Base-by-base conservation (phyloP, 2,329 filamentous ascomycete species). In the Fusarium oxysporum region DNA sequence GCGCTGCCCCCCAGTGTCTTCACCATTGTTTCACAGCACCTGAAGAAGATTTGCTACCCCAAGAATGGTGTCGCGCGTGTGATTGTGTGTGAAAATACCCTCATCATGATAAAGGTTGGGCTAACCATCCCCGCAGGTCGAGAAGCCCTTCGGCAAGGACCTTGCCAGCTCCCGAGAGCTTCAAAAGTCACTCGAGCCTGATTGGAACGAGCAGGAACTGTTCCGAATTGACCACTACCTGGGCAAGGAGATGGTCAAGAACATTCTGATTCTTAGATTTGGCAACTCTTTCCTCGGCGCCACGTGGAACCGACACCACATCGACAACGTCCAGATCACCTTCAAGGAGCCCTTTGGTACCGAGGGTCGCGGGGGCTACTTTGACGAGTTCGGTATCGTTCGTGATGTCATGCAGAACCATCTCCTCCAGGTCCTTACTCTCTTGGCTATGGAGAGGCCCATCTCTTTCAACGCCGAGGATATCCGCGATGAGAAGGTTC, bases 321-420 rank as follows among this genome's bases (percentile, higher is more conserved):
- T 99, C 86, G 96, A 98, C 86, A 99, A 97, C 79, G 93, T 99
- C 55, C 96, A 98, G 87, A 98, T 99, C 81, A 94, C 96, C 53
- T 99, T 99, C 89, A 99, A 99, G 88, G 96, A 99, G 86, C 96
- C 96, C 12, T 99, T 99, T 80, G 97, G 96, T 77, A 99, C 96
- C 28, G 96, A 99, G 83, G 97, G 96, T 61, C 93, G 96, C 81
- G 96, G 97, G 73, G 96, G 96, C 63, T 99, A 99, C 87, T 99
- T 99, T 81, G 97, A 99, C 81, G 96, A 99, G 86, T 99, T 99
- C 79, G 97, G 96, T 80, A 99, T 99, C 83, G 95, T 99, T 80
- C 95, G 97, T 81, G 97, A 99, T 87, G 96, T 99, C 77, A 98
- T 99, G 96, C 96, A 99, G 86, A 99, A 99, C 88, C 96, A 99